A percentile compares a stretch with the other conserved stretches of the same genome.
Conservation (phyloP, 352 stramenopile genomes). For the Phytophthora uliginosa region DNA sequence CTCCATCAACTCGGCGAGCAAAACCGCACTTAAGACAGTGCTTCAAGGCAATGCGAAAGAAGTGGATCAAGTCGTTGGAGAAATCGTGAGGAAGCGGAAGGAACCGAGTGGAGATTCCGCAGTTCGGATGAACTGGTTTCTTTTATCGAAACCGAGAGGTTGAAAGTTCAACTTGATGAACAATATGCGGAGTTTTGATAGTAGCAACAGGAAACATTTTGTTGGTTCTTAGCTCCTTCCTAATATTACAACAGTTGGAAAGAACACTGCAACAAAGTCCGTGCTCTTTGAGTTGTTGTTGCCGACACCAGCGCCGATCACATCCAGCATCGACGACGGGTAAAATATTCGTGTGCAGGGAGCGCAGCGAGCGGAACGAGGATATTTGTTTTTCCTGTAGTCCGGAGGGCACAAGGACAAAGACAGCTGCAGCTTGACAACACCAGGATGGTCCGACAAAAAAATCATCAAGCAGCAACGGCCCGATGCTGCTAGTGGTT, state of each 20-base stretch:
- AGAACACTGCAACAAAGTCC: too few relatives aligned
- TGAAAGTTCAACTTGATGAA: neutral
- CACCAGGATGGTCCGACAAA: too few relatives aligned
- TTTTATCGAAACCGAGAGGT: neutral
- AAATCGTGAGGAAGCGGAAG: slow-evolving; percentile 6
- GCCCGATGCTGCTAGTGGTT: too few relatives aligned
- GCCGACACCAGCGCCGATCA: slow-evolving; percentile 25
- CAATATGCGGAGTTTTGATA: slow-evolving; percentile 21
- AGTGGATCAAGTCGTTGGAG: neutral
- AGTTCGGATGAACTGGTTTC: neutral
- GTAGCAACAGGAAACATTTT: neutral
- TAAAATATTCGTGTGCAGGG: too few relatives aligned
- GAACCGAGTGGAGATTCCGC: slow-evolving; percentile 9
- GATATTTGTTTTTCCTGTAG: too few relatives aligned
- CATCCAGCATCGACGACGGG: slow-evolving; percentile 18
- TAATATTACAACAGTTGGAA: neutral
- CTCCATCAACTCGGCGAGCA: slow-evolving; percentile 38
- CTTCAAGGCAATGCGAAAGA: slow-evolving; percentile 2
- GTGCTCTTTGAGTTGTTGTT: slow-evolving; percentile 6
- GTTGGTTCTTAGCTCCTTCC: neutral
- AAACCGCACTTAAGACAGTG: slow-evolving; percentile 34
- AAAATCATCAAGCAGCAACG: too few relatives aligned
- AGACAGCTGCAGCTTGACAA: too few relatives aligned
- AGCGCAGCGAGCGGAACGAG: too few relatives aligned
- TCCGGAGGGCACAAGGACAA: too few relatives aligned